Evolutionary conservation across 129 eudicot species (phyloP), one percentile per base, ranked within the genome.

Genomic region (Ambrosia trifida): DNA sequence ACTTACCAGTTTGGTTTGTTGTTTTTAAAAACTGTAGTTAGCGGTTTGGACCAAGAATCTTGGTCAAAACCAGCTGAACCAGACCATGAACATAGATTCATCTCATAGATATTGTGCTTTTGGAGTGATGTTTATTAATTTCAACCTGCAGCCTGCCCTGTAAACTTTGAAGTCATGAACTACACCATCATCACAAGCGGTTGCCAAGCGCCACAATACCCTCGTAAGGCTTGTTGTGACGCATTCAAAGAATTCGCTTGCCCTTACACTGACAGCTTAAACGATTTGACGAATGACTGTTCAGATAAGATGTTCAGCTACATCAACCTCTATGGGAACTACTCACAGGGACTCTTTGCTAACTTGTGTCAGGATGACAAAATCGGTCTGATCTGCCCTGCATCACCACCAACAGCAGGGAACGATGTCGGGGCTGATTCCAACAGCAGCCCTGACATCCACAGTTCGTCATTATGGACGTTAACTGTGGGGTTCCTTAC

Each of bases 231-330:
- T 45, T 89, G 96, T 68, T 89, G 96, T 68, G 56, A 60, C 16
- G 85, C 96, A 38, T 78, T 86, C 16, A 84, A 79, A 72, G 89
- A 84, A 17, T 80, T 89, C 38, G 92, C 91, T n/a, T 89, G 96
- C 82, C 96, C 91, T 7, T 82, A 79, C 53, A 11, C 78, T 0
- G 86, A 75, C 0, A 35, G 82, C 7, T 38, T 89, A 54, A 84
- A 86, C 33, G 96, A 89, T 44, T n/a, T 63, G 36, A 45, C 76
- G 14, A 89, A 82, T 12, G 79, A 84, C 52, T 89, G 96, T 68
- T 75, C 92, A 12, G 11, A 82, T 16, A 80, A 78, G 52, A 81
- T 89, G 87, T 89, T 89, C 74, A 80, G 86, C 78, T 89, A 89
- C 80, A 80, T 89, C 77, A 82, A 84, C 75, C 78, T 75, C 14